Evolutionary conservation across 179 eudicot genomes (phyloP), one percentile per base, ranked within the genome.

Genomic region (Heliamphora pulchella): DNA sequence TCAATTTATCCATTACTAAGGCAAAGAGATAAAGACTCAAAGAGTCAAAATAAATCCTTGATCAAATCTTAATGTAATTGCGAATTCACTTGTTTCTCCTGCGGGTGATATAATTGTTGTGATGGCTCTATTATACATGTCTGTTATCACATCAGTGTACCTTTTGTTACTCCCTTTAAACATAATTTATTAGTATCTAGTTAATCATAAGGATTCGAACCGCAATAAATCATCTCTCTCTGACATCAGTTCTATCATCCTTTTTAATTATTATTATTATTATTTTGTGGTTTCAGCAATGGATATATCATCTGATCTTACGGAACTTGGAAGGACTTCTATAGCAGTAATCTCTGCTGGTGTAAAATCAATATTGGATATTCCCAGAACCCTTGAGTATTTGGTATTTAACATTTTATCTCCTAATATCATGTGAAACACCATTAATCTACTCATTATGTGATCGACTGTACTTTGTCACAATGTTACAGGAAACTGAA

Each of bases 231-330:
- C 57, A 46, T 43, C 44, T 15, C 15, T 58, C 17, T 61, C 55
- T 75, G 66, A 58, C 53, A 3, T 7, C 15, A 41, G 5, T 13
- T 41, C 20, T 5, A 2, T 75, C 10, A 41, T n/a, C 75, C 44
- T 75, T 8, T 31, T 39, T 50, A 31, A 31, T 22, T 1, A 5
- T 18, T 57, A 57, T 8, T 31, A 13, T 50, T 54, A 31, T 22
- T 1, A 5, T 18, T 57, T 54, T 17, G 7, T n/a, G 9, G 39
- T 57, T 17, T 58, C 94, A 96, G 98, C 97, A 48, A 85, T 96
- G 97, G 99, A 96, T 86, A 84, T 94, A 83, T 96, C 98, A 53
- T 94, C 98, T 82, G 98, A 94, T 90, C 99, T 96, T 79, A 92
- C 95, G 9, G 98, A 96, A 87, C 90, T 96, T 46, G 97, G 97